Conservation (phyloP, 2,329 filamentous ascomycete genomes). For the Aspergillus fumigatus region DNA sequence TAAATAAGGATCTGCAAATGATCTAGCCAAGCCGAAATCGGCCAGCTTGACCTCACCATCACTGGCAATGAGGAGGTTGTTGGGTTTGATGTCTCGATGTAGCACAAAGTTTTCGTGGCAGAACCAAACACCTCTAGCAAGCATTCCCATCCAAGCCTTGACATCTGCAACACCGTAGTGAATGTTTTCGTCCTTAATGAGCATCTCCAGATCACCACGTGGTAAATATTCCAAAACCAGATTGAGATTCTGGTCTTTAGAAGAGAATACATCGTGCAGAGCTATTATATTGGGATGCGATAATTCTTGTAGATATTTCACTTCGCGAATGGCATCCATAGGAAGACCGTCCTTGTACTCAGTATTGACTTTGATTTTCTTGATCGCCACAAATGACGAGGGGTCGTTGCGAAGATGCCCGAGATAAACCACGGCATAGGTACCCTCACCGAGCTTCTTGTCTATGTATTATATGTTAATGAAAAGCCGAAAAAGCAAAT, state of each 20-base stretch:
- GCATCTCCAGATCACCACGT: conserved; percentile 88
- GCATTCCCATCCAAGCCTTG: conserved; percentile 98
- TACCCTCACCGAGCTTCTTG: conserved; percentile 90
- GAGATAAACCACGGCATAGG: conserved; percentile 92
- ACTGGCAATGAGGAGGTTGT: conserved; percentile 91
- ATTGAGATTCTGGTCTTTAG: conserved; percentile 94
- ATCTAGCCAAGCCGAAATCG: conserved; percentile 91
- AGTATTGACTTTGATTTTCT: conserved; percentile 51
- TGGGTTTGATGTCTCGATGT: conserved; percentile 97
- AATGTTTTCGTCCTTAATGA: conserved; percentile 81
- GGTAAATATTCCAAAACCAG: conserved; percentile 92
- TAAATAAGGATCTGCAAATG: conserved; percentile 81
- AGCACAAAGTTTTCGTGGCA: conserved; percentile 92
- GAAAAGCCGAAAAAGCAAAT: neutral
- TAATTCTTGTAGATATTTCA: conserved; percentile 92
- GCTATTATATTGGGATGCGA: conserved; percentile 94
- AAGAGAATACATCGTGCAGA: conserved; percentile 86
- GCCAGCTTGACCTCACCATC: conserved; percentile 93
- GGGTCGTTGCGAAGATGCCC: conserved; percentile 73
- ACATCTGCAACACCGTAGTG: conserved; percentile 85
- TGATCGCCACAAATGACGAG: conserved; percentile 66
- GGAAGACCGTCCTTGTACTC: conserved; percentile 83
- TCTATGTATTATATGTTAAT: conserved; percentile 45
- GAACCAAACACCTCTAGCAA: conserved; percentile 89
- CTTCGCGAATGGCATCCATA: conserved; percentile 91